Base-by-base conservation (phyloP, 2,329 filamentous ascomycete genomes). In the Aureobasidium mangrovei region DNA sequence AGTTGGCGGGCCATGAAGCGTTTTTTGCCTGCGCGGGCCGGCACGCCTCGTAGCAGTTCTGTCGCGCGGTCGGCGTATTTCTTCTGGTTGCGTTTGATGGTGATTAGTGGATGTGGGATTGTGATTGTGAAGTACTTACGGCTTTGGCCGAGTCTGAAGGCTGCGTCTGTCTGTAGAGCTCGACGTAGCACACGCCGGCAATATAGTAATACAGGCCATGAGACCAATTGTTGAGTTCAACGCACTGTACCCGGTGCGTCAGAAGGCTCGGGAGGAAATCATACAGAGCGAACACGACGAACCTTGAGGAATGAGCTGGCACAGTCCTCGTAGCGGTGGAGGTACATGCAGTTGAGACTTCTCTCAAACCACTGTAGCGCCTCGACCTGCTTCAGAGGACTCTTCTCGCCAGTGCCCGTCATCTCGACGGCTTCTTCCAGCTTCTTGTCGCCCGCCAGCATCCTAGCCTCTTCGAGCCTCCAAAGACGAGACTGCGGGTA, bases 141-240 rank as follows among this genome's bases (percentile, higher is more conserved):
- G 52, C 43, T 40, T 36, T 70, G 45, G 38, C 41, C n/a, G 74
- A 64, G 47, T 74, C 67, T 0, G 63, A 65, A 3, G 68, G 63
- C 49, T 77, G 75, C 42, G 76, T 67, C 1, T 82, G 74, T 7
- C 93, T 82, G 69, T 96, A 97, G 4, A 89, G 75, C 63, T 93
- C 88, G 1, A 97, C 71, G 60, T 94, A 84, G 0, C 86, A 84
- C 9, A 80, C 78, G 6, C 84, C 93, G 1, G 87, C 86, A 60
- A 95, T 86, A 70, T 91, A 97, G 66, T 89, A 89, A 72, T 98
- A 97, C 52, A 97, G 69, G 0, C 85, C 83, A 51, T 90, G 89
- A 54, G 85, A 91, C 93, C 93, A 97, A 62, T 88, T 88, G 70
- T 95, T 96, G 54, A 93, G 77, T 53, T 87, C 83, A 8, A 88